Percentiles rank a stretch among this genome's conserved stretches.
Conservation (phyloP, 345 rosid species). For the Carallia pectinifolia region DNA sequence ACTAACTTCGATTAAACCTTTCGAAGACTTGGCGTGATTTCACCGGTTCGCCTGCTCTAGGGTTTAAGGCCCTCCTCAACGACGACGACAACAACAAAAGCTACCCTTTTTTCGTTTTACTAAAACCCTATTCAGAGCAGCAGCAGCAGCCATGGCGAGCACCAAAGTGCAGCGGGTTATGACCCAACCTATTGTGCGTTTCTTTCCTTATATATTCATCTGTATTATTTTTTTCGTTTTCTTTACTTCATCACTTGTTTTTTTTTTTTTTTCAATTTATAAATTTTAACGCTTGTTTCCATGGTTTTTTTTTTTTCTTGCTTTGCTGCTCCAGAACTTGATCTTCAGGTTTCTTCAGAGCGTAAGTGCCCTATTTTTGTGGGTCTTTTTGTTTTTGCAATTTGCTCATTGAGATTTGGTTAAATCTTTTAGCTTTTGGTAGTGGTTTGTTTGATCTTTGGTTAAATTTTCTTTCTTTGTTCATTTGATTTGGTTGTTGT, state of each 20-base stretch:
- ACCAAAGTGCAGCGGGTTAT: constrained; percentile 82
- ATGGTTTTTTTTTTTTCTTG: neutral
- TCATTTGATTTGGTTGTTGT: neutral
- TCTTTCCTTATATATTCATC: neutral
- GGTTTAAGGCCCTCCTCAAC: no score
- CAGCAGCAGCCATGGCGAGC: constrained; percentile 60
- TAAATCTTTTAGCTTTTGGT: neutral
- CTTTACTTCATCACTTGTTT: neutral
- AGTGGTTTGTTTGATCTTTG: neutral
- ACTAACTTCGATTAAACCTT: no score
- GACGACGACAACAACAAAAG: no score
- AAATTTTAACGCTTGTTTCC: neutral
- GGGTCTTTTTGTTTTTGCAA: neutral
- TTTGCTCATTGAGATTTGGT: neutral
- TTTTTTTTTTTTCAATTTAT: neutral
- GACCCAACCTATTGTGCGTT: constrained; percentile 74
- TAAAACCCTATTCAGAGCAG: constrained; percentile 10
- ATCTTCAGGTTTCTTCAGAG: constrained; percentile 96
- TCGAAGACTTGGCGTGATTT: no score
- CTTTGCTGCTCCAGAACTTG: constrained; percentile 53
- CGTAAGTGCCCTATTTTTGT: constrained; percentile 37
- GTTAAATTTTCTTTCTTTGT: neutral
- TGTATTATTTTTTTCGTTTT: neutral
- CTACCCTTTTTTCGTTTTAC: neutral
- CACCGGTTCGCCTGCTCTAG: no score